A percentile compares a stretch with the other conserved stretches of the same genome.
Conservation (phyloP, 148 eudicot species). For the Talinum fruticosum region DNA sequence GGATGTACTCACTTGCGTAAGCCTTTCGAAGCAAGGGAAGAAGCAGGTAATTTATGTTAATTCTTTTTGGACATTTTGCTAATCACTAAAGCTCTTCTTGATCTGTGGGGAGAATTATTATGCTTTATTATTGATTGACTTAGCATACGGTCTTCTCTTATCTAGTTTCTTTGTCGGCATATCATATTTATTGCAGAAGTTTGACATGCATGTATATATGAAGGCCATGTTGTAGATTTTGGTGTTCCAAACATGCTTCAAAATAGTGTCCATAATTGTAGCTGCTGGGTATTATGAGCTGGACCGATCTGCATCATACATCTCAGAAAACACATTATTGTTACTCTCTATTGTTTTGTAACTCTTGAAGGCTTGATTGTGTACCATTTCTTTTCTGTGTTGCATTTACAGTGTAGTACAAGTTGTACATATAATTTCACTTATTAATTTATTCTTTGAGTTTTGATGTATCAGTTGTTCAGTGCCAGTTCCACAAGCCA, state of each 20-base stretch:
- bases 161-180: neutral
- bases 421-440: neutral
- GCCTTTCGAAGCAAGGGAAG: conserved; percentile 49
- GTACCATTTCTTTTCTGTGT: too few relatives aligned
- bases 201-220: neutral
- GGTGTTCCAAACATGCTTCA: neutral
- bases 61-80: neutral
- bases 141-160: neutral
- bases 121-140: neutral
- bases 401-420: neutral
- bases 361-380: neutral
- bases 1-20: conserved; percentile 39
- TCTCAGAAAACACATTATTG: neutral
- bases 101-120: neutral
- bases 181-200: neutral
- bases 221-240: neutral
- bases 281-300: neutral
- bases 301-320: neutral
- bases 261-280: neutral
- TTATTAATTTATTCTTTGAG: neutral
- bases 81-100: neutral
- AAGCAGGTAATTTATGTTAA: conserved; percentile 33
- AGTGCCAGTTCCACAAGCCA: neutral
- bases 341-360: too few relatives aligned
- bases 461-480: too few relatives aligned